Percentiles rank a stretch among this genome's conserved stretches.
phyloP scores from a whole-genome alignment of 345 rosid species.

The Salix purpurea region DNA sequence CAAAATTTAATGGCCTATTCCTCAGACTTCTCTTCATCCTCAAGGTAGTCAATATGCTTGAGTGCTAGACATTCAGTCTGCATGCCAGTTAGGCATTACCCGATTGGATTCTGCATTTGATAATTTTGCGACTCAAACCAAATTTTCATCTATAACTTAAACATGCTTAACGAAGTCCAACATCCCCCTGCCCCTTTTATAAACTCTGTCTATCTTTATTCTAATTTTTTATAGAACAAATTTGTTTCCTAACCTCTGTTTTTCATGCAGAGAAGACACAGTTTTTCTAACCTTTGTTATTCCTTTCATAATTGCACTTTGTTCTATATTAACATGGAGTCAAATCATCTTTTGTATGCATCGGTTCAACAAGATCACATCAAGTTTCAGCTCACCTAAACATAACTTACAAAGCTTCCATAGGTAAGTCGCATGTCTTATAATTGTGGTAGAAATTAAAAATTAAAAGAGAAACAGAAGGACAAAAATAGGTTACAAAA shows the following conservation, averaged over 20 bases:
- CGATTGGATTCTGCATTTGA: not conserved
- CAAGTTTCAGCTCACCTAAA: too few species aligned
- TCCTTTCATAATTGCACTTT: not conserved
- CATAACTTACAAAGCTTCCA: too few species aligned
- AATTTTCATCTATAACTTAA: too few species aligned
- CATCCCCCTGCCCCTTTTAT: too few species aligned
- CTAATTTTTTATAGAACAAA: too few species aligned
- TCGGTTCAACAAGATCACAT: too few species aligned
- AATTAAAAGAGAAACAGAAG: not conserved
- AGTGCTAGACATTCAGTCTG: not conserved
- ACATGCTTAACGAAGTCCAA: too few species aligned
- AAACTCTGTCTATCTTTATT: too few species aligned
- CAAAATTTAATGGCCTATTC: not conserved
- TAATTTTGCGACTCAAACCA: too few species aligned
- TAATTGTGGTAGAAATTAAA: not conserved
- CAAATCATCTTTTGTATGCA: not conserved
- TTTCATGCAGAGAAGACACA: not conserved
- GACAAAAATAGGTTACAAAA: not conserved
- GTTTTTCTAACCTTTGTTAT: not conserved
- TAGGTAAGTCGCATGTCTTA: too few species aligned
- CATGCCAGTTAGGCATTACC: not conserved
- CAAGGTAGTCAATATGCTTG: not conserved
- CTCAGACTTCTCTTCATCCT: not conserved
- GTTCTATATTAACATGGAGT: not conserved
- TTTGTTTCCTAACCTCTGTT: too few species aligned